Conservation (phyloP, 2,329 filamentous ascomycete genomes). For the Xylariaceae sp. region DNA sequence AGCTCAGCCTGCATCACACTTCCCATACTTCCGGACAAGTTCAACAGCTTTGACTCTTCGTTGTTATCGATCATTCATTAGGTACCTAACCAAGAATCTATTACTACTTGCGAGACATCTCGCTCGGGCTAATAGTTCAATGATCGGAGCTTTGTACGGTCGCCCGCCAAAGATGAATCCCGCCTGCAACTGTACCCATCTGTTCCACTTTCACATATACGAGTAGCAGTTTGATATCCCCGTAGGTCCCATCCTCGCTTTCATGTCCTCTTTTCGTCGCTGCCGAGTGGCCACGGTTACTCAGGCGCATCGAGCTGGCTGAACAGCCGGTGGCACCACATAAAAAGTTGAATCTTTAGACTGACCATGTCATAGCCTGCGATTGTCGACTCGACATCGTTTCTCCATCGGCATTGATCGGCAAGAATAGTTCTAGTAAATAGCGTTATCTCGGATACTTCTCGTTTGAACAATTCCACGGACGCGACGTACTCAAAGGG, state of each 20-base stretch:
- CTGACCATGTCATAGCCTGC: slow-evolving; percentile 4
- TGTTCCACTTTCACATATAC: background rate
- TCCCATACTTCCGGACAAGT: no score
- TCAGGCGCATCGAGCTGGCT: background rate
- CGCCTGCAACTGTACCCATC: background rate
- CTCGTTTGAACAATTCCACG: no score
- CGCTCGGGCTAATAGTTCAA: background rate
- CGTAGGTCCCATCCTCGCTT: background rate
- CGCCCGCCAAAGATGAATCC: slow-evolving; percentile 1
- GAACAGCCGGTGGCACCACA: no score
- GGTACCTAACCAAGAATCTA: background rate
- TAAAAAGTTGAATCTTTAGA: background rate
- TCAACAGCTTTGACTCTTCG: background rate
- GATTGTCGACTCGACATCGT: background rate
- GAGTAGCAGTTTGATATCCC: background rate
- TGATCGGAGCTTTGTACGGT: background rate
- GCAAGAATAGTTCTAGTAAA: background rate
- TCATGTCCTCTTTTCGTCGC: background rate
- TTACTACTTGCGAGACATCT: no score
- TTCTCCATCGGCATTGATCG: background rate
- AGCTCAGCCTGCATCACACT: no score
- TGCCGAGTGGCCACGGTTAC: background rate
- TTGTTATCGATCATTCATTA: background rate
- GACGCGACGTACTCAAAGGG: no score
- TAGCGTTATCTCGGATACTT: no score